Evolutionary conservation across 1,139 yeast species (phyloP).

Genomic region (Scheffersomyces cryptocercus): DNA sequence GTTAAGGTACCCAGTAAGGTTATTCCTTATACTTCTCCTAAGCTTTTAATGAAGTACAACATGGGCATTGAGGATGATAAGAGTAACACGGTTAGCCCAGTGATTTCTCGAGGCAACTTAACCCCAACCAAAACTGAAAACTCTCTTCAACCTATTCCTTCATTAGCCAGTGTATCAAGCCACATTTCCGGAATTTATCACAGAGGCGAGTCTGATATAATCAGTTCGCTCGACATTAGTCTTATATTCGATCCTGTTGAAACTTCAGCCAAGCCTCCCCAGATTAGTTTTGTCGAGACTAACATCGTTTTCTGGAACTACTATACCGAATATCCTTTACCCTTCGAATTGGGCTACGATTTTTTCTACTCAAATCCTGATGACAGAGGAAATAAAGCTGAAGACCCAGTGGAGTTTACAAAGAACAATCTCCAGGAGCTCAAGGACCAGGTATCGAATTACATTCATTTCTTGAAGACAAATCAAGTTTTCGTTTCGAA

Average conservation of each 20-base stretch:
- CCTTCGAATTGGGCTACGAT: slow-evolving; percentile 42
- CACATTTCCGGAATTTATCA: slow-evolving; percentile 36
- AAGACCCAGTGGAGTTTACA: slow-evolving; percentile 28
- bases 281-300: slow-evolving; percentile 32
- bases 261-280: slow-evolving; percentile 30
- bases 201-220: slow-evolving; percentile 23
- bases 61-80: slow-evolving; percentile 12
- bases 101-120: slow-evolving; percentile 4
- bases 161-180: slow-evolving; percentile 6
- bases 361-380: slow-evolving; percentile 38
- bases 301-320: slow-evolving; percentile 47
- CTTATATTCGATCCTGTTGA: slow-evolving; percentile 28
- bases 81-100: slow-evolving; percentile 2
- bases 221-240: slow-evolving; percentile 26
- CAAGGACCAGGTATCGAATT: slow-evolving; percentile 36
- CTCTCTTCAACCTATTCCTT: slow-evolving; percentile 17
- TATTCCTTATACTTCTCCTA: slow-evolving; percentile 42
- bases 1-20: slow-evolving; percentile 36
- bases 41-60: slow-evolving; percentile 40
- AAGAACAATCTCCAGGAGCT: slow-evolving; percentile 36
- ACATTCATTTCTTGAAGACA: slow-evolving; percentile 36
- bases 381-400: slow-evolving; percentile 10
- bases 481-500: slow-evolving; percentile 35
- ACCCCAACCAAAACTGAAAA: slow-evolving; percentile 1
- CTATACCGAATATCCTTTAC: slow-evolving; percentile 44